phyloP scores from a whole-genome alignment of 768 basidiomycete genomes.

The Pisolithus microcarpus region DNA sequence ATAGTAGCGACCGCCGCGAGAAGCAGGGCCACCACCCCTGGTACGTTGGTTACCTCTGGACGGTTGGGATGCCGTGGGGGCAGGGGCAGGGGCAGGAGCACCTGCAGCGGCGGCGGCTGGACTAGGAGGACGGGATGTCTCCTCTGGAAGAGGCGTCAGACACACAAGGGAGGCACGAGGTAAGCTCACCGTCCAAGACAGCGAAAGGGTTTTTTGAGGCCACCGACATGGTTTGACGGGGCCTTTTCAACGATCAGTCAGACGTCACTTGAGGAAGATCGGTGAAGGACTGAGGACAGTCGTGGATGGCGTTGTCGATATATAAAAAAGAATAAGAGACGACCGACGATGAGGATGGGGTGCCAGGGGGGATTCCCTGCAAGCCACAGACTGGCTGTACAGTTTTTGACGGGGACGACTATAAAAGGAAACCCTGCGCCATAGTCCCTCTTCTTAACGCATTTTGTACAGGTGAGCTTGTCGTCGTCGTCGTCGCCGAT shows the following conservation, averaged over 20 bases:
- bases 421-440: slow-evolving; percentile 14
- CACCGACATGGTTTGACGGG: slow-evolving; percentile 82
- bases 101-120: slow-evolving; percentile 28
- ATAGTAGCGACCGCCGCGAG: slow-evolving; percentile 68
- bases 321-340: no score
- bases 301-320: not conserved
- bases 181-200: slow-evolving; percentile 59
- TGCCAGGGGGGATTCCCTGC: slow-evolving; percentile 37
- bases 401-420: slow-evolving; percentile 21
- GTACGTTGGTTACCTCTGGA: slow-evolving; percentile 38
- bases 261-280: not conserved
- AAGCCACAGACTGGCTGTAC: slow-evolving; percentile 38
- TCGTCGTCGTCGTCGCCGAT: not conserved
- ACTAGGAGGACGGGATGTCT: slow-evolving; percentile 29
- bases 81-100: slow-evolving; percentile 14
- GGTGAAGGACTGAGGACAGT: slow-evolving; percentile 1
- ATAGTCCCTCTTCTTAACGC: slow-evolving; percentile 36
- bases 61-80: slow-evolving; percentile 30
- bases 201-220: slow-evolving; percentile 83
- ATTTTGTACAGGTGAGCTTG: slow-evolving; percentile 50
- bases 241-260: slow-evolving; percentile 38
- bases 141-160: slow-evolving; percentile 30
- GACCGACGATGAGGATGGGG: not conserved
- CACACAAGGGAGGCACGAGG: not conserved
- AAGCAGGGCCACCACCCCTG: slow-evolving; percentile 50